These are phyloP conservation scores for Geopyxis carbonaria DNA, from an alignment of 495 filamentous ascomycete species.

Conservation along the genomic window DNA sequence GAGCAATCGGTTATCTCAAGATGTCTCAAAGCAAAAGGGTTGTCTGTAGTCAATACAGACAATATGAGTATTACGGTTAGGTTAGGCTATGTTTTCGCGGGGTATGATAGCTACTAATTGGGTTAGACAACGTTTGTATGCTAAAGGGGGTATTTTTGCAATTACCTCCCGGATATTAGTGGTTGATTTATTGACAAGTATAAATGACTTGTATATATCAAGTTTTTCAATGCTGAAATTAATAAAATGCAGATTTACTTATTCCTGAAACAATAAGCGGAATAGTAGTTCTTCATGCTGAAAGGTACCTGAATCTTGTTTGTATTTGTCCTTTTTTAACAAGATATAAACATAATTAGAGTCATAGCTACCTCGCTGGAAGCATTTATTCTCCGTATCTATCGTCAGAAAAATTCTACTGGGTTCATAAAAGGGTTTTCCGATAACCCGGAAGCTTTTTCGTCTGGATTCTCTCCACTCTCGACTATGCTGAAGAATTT, in stretches of 20 bases:
- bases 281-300: constrained; percentile 74
- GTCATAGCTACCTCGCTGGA: constrained; percentile 77
- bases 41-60: constrained; percentile 89
- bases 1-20: constrained; percentile 81
- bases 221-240: constrained; percentile 47
- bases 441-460: constrained; percentile 84
- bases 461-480: constrained; percentile 72
- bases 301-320: constrained; percentile 44
- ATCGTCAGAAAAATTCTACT: constrained; percentile 75
- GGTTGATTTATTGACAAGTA: constrained; percentile 69
- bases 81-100: constrained; percentile 25
- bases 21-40: constrained; percentile 56
- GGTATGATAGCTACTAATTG: neutral
- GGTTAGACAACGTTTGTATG: constrained; percentile 41
- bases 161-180: constrained; percentile 90
- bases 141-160: constrained; percentile 79
- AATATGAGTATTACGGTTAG: constrained; percentile 63
- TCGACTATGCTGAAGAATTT: constrained; percentile 84
- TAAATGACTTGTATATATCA: neutral
- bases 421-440: constrained; percentile 96
- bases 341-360: constrained; percentile 26
- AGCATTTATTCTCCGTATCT: constrained; percentile 88
- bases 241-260: neutral
- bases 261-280: constrained; percentile 67
- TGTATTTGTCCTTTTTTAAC: neutral